Evolutionary conservation across 1,139 yeast species (phyloP).

Genomic region (Candida freyschussii): DNA sequence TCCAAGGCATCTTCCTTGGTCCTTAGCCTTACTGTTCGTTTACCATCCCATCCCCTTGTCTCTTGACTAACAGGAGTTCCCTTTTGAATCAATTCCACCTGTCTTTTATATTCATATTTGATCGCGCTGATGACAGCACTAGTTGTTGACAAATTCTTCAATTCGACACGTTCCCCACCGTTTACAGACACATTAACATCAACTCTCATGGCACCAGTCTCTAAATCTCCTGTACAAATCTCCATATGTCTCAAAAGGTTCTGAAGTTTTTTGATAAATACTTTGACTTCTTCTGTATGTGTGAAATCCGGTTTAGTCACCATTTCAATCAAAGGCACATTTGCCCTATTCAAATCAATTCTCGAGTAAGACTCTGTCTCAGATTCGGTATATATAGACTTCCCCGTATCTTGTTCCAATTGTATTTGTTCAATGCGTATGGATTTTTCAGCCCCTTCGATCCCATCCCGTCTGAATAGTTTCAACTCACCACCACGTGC

Average conservation of each 20-base stretch:
- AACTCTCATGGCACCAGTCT: slow-evolving; percentile 91
- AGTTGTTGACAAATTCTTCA: slow-evolving; percentile 83
- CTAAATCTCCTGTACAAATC: slow-evolving; percentile 86
- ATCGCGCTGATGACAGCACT: slow-evolving; percentile 78
- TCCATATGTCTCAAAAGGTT: slow-evolving; percentile 60
- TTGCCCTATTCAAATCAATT: slow-evolving; percentile 79
- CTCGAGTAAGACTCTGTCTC: slow-evolving; percentile 32
- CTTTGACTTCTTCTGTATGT: slow-evolving; percentile 60
- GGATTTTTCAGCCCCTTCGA: slow-evolving; percentile 35
- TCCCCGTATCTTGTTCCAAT: slow-evolving; percentile 93
- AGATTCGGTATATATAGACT: slow-evolving; percentile 53
- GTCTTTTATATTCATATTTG: slow-evolving; percentile 70
- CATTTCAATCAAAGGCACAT: slow-evolving; percentile 82
- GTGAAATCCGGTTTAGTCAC: slow-evolving; percentile 89
- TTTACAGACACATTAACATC: slow-evolving; percentile 87
- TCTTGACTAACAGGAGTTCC: slow-evolving; percentile 48
- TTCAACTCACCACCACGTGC: slow-evolving; percentile 61
- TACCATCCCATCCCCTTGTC: slow-evolving; percentile 92
- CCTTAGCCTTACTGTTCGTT: slow-evolving; percentile 57
- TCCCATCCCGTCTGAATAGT: slow-evolving; percentile 52
- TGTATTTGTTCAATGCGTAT: slow-evolving; percentile 71
- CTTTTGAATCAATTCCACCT: slow-evolving; percentile 38
- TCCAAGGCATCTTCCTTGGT: slow-evolving; percentile 79
- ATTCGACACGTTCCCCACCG: slow-evolving; percentile 70
- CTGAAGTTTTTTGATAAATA: slow-evolving; percentile 80